Evolutionary conservation across 768 basidiomycete species (phyloP).

Genomic region (Mycena kentingensis): DNA sequence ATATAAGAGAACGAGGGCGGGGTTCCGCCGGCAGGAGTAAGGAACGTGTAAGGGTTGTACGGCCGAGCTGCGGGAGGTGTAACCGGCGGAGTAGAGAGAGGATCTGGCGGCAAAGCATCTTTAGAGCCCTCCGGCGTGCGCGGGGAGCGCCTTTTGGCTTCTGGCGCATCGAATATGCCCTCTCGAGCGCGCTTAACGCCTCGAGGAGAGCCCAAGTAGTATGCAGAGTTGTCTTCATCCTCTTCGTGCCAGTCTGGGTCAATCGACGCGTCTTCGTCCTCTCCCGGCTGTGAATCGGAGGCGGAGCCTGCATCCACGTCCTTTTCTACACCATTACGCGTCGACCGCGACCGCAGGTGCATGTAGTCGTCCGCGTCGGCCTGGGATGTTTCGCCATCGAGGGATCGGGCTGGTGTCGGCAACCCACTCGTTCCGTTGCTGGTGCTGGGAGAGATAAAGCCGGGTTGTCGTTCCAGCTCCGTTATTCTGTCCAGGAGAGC

Average conservation of each 20-base stretch:
- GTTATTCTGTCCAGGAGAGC: slow-evolving; percentile 59
- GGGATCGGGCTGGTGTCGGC: slow-evolving; percentile 53
- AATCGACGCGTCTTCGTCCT: slow-evolving; percentile 1
- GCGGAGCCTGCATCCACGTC: not conserved
- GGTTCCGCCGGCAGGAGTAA: not conserved
- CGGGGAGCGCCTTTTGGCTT: slow-evolving; percentile 20
- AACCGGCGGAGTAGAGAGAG: not conserved
- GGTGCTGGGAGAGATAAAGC: slow-evolving; percentile 5
- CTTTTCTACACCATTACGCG: not conserved
- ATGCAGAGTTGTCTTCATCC: slow-evolving; percentile 20
- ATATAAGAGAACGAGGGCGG: not conserved
- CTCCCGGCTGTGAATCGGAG: not conserved
- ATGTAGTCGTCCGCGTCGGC: slow-evolving; percentile 14
- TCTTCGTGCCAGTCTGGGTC: slow-evolving; percentile 16
- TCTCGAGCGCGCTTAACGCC: slow-evolving; percentile 12
- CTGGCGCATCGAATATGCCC: slow-evolving; percentile 10
- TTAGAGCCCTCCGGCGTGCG: slow-evolving; percentile 3
- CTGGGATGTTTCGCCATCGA: slow-evolving; percentile 35
- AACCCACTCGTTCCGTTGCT: slow-evolving; percentile 33
- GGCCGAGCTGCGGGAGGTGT: slow-evolving; percentile 6
- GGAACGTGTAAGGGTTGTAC: slow-evolving; percentile 15
- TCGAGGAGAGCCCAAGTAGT: slow-evolving; percentile 9
- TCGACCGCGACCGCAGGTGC: not conserved
- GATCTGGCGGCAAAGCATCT: slow-evolving; percentile 6
- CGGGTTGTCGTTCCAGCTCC: slow-evolving; percentile 54